phyloP scores from a whole-genome alignment of 2,329 filamentous ascomycete species.

The Curvularia verruculosa region DNA sequence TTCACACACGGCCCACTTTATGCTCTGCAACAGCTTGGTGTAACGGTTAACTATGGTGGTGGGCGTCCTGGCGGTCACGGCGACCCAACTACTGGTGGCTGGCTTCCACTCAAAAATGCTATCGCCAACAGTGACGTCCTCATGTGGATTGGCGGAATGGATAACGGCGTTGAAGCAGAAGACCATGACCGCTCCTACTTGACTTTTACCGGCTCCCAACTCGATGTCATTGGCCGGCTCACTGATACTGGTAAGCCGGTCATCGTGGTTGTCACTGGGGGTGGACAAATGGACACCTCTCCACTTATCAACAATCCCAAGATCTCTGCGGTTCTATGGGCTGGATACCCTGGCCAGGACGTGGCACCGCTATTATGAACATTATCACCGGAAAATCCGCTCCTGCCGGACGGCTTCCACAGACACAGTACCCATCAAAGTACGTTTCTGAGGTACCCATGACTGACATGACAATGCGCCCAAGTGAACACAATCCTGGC shows the following conservation, averaged over 20 bases:
- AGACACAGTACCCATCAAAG: slow-evolving; percentile 62
- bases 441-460: slow-evolving; percentile 60
- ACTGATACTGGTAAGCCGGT: slow-evolving; percentile 57
- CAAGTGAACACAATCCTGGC: slow-evolving; percentile 55
- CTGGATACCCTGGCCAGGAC: slow-evolving; percentile 65
- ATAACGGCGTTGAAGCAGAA: slow-evolving; percentile 61
- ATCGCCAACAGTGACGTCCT: slow-evolving; percentile 56
- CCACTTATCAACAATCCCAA: slow-evolving; percentile 56
- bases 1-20: slow-evolving; percentile 62
- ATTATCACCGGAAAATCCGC: slow-evolving; percentile 60
- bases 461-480: slow-evolving; percentile 64
- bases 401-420: slow-evolving; percentile 62
- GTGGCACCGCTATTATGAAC: slow-evolving; percentile 62
- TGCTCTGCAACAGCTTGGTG: slow-evolving; percentile 56
- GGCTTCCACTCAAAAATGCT: slow-evolving; percentile 23
- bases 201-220: slow-evolving; percentile 60
- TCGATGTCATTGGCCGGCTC: slow-evolving; percentile 59
- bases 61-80: slow-evolving; percentile 32
- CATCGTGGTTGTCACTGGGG: slow-evolving; percentile 61
- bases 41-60: slow-evolving; percentile 43
- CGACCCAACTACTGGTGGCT: slow-evolving; percentile 36
- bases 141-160: slow-evolving; percentile 63
- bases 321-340: slow-evolving; percentile 63
- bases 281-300: slow-evolving; percentile 60
- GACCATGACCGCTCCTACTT: slow-evolving; percentile 59